Evolutionary conservation across 495 filamentous ascomycete species (phyloP).

Genomic region (Neurospora sp.): DNA sequence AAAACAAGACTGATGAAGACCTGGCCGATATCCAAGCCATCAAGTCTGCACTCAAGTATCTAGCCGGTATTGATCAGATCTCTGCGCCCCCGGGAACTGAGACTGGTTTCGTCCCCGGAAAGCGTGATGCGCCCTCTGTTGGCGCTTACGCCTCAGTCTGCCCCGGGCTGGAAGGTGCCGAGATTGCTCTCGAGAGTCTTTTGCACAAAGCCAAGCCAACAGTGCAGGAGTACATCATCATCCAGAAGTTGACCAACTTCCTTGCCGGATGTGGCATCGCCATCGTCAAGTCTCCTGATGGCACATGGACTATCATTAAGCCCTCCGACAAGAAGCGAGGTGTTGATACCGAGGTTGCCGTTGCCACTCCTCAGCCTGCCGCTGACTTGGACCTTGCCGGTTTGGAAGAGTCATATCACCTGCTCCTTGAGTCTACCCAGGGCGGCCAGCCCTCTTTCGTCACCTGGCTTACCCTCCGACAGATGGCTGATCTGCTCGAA

Average conservation of each 20-base stretch:
- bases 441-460: constrained; percentile 12
- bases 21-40: constrained; percentile 4
- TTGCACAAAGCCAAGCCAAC: constrained; percentile 15
- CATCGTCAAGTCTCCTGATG: constrained; percentile 27
- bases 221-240: constrained; percentile 17
- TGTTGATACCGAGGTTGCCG: not conserved
- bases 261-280: constrained; percentile 28
- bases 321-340: constrained; percentile 17
- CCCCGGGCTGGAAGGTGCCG: constrained; percentile 12
- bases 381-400: constrained; percentile 12
- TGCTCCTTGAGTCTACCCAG: constrained; percentile 2
- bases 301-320: constrained; percentile 27
- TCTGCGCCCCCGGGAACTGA: constrained; percentile 5
- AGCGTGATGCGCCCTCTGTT: not conserved
- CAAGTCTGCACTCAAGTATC: not conserved
- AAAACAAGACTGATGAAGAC: constrained; percentile 10
- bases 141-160: constrained; percentile 9
- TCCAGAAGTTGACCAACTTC: constrained; percentile 21
- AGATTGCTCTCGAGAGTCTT: constrained; percentile 11
- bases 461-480: constrained; percentile 14
- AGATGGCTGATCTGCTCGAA: constrained; percentile 22
- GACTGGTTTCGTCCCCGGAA: constrained; percentile 4
- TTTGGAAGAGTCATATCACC: constrained; percentile 9
- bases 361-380: not conserved
- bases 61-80: constrained; percentile 5